These are phyloP conservation scores for Gossypium sturtianum DNA, from an alignment of 345 rosid genomes.

Conservation along the genomic window DNA sequence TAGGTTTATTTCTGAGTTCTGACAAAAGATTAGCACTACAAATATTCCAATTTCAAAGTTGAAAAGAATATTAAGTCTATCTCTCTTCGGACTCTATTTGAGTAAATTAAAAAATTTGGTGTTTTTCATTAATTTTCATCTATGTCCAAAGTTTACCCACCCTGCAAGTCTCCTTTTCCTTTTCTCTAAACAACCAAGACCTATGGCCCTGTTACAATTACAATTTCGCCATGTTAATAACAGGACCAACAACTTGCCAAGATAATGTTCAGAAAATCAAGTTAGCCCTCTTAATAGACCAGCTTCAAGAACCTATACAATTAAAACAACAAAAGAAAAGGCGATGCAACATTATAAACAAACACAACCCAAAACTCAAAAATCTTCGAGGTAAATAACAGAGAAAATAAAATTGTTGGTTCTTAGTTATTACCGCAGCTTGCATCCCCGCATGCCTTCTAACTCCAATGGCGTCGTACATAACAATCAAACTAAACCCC, in stretches of 20 bases:
- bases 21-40: background rate
- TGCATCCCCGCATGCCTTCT: slow-evolving; percentile 98
- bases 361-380: background rate
- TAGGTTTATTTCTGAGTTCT: background rate
- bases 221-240: background rate
- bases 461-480: slow-evolving; percentile 95
- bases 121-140: background rate
- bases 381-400: background rate
- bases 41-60: background rate
- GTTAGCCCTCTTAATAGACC: background rate
- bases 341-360: background rate
- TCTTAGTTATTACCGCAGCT: slow-evolving; percentile 64
- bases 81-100: background rate
- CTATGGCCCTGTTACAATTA: background rate
- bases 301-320: background rate
- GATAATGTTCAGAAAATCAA: background rate
- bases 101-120: background rate
- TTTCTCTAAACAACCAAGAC: background rate
- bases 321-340: background rate
- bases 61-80: background rate
- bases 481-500: slow-evolving; percentile 88
- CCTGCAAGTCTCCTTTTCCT: background rate
- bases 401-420: background rate
- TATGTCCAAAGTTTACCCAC: background rate
- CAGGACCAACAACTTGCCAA: background rate